phyloP scores from a whole-genome alignment of 108 stramenopile species.

The Halocafeteria seosinensis region DNA sequence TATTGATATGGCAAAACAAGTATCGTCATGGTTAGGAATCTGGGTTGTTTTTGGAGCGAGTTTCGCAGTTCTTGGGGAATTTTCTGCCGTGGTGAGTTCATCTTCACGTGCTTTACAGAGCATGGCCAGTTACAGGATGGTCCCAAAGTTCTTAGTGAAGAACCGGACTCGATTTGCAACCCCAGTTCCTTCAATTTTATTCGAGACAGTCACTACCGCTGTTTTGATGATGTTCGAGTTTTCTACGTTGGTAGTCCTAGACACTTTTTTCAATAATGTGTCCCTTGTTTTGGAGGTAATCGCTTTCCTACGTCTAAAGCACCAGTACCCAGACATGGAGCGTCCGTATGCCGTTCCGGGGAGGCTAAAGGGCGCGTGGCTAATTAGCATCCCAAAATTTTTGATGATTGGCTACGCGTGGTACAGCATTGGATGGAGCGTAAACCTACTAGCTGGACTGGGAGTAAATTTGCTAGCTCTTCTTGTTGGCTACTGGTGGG shows the following conservation, averaged over 20 bases:
- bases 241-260: not conserved
- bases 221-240: not conserved
- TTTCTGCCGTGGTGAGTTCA: not conserved
- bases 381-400: not conserved
- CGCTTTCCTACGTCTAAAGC: slow-evolving; percentile 2
- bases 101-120: not conserved
- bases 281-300: not conserved
- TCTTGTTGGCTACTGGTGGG: too few species aligned
- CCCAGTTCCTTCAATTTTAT: not conserved
- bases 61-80: not conserved
- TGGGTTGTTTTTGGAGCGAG: not conserved
- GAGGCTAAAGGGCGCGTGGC: not conserved
- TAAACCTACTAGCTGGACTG: too few species aligned
- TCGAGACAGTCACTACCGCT: not conserved
- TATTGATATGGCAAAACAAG: not conserved
- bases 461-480: too few species aligned
- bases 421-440: not conserved
- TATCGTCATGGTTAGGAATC: not conserved
- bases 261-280: not conserved
- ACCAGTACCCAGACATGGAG: not conserved
- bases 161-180: not conserved
- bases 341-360: not conserved
- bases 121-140: not conserved
- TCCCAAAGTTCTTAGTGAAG: not conserved
- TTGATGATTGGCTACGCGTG: not conserved